Conservation (phyloP, 495 filamentous ascomycete species). For the Penicillium salamii region DNA sequence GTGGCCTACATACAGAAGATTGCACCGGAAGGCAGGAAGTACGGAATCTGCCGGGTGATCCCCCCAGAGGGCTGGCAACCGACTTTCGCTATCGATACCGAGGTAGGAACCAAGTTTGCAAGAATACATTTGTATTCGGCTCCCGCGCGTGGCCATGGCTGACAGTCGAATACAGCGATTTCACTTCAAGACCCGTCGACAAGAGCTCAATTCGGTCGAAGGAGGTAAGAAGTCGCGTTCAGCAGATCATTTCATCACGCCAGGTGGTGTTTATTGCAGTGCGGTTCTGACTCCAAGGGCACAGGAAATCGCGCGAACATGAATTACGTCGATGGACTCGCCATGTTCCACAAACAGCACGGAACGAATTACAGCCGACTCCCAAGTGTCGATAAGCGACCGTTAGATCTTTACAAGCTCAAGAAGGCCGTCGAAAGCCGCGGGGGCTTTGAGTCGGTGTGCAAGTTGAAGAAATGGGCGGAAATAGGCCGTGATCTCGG, state of each 20-base stretch:
- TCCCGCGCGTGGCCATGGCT: not conserved
- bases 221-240: slow-evolving; percentile 70
- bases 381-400: slow-evolving; percentile 96
- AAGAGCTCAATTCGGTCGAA: slow-evolving; percentile 98
- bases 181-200: slow-evolving; percentile 93
- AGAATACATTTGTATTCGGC: not conserved
- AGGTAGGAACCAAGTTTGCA: slow-evolving; percentile 57
- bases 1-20: slow-evolving; percentile 91
- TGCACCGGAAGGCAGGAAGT: slow-evolving; percentile 74
- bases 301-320: slow-evolving; percentile 90
- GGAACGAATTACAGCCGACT: slow-evolving; percentile 91
- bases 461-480: slow-evolving; percentile 98
- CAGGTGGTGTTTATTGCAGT: slow-evolving; percentile 31
- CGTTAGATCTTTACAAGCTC: slow-evolving; percentile 89
- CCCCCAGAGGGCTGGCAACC: slow-evolving; percentile 94
- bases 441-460: slow-evolving; percentile 92
- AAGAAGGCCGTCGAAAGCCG: slow-evolving; percentile 95
- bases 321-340: slow-evolving; percentile 91
- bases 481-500: slow-evolving; percentile 96
- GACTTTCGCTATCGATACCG: slow-evolving; percentile 91
- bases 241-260: slow-evolving; percentile 26
- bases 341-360: slow-evolving; percentile 96
- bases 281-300: slow-evolving; percentile 35
- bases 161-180: slow-evolving; percentile 62
- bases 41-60: slow-evolving; percentile 91